Evolutionary conservation across 352 stramenopile species (phyloP), one percentile per base, ranked within the genome.

Genomic region (Phytophthora cactorum): DNA sequence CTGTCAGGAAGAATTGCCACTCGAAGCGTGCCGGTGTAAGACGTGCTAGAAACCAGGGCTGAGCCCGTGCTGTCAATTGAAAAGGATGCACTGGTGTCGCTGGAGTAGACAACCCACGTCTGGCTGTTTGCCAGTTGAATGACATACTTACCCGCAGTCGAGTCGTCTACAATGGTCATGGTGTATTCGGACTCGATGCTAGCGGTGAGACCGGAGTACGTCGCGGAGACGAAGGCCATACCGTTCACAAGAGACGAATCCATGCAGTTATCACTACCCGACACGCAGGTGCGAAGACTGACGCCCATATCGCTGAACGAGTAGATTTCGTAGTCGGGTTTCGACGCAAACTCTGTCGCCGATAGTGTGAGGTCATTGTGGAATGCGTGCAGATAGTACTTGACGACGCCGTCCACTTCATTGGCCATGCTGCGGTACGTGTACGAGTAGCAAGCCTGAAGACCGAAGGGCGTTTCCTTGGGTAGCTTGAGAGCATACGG

Each of bases 311-410:
- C 86, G 44, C 71, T 87, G 72, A 84, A 92, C 59, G 82, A 75
- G 66, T 82, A 87, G 54, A 94, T 66, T 51, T 91, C 75, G 74
- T 91, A 92, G 47, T 86, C 74, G 2, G 83, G 81, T 43, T 79
- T 79, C 25, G 68, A 70, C 1, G 64, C 70, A 57, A 92, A 89
- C 63, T 92, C 86, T 8, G 70, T 75, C 0, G 82, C 86, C 27
- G 82, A 90, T 5, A 94, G 74, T 25, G 82, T 92, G 45, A 94
- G 27, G 46, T 94, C 86, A 65, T 92, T 91, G 69, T 83, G 70
- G 68, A 79, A 87, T 28, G 73, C 75, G 60, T 92, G 84, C 44
- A 83, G 38, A 68, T 90, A 92, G 56, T 78, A 90, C 50, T 89
- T 82, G 63, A 88, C 83, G 60, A 78, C 74, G 53, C 72, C 81